These are phyloP conservation scores for Hymenoscyphus occultus DNA, from an alignment of 2,329 filamentous ascomycete species.

Conservation along the genomic window DNA sequence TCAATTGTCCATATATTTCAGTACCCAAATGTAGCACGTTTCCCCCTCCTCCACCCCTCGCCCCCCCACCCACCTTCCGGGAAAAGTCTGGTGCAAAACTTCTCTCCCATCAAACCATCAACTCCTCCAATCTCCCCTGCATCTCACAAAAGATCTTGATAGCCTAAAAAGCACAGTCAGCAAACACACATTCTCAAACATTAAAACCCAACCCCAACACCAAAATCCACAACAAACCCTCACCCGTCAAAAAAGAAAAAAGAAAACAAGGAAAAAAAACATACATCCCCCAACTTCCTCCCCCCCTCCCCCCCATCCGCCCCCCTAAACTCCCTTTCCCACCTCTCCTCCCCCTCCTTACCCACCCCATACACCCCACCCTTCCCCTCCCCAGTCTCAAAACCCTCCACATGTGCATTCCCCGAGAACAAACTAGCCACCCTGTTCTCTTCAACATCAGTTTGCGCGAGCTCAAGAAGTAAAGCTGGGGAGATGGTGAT, in stretches of 20 bases:
- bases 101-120: conserved; percentile 19
- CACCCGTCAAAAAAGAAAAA: too few relatives aligned
- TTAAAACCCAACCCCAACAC: too few relatives aligned
- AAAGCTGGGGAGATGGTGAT: conserved; percentile 57
- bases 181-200: too few relatives aligned
- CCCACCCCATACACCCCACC: conserved; percentile 33
- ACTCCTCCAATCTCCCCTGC: conserved; percentile 49
- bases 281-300: too few relatives aligned
- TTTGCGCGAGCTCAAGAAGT: conserved; percentile 35
- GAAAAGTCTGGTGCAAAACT: too few relatives aligned
- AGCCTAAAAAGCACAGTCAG: conserved; percentile 37
- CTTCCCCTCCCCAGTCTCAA: background rate
- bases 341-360: conserved; percentile 44
- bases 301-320: too few relatives aligned
- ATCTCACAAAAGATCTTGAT: conserved; percentile 58
- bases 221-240: too few relatives aligned
- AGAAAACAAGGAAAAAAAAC: too few relatives aligned
- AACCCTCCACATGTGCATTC: background rate
- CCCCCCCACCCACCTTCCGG: too few relatives aligned
- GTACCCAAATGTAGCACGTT: too few relatives aligned
- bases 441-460: conserved; percentile 11
- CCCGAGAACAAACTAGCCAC: conserved; percentile 26
- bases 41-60: too few relatives aligned
- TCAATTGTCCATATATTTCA: too few relatives aligned
- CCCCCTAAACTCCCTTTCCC: conserved; percentile 50